Evolutionary conservation across 2,329 filamentous ascomycete species (phyloP).

Genomic region (Fusarium sp.): DNA sequence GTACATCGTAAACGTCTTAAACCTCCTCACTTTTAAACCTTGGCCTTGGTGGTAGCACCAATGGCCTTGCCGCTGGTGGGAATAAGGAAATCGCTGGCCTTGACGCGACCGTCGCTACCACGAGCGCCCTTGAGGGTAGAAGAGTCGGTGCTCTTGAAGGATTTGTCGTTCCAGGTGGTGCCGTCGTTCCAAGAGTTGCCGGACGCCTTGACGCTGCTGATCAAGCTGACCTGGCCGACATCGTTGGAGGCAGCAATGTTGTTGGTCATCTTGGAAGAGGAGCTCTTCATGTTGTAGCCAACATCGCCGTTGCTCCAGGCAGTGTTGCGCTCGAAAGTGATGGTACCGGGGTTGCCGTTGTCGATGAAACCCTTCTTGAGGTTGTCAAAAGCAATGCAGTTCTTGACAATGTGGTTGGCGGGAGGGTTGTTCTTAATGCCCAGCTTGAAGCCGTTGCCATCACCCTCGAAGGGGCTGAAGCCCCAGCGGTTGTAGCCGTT

Average conservation of each 20-base stretch:
- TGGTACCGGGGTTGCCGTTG: slow-evolving; percentile 56
- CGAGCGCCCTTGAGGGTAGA: slow-evolving; percentile 52
- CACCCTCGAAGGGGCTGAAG: slow-evolving; percentile 57
- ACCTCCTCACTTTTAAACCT: background rate
- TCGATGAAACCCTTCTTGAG: slow-evolving; percentile 60
- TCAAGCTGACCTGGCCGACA: slow-evolving; percentile 19
- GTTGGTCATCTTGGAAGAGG: slow-evolving; percentile 48
- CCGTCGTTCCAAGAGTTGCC: slow-evolving; percentile 58
- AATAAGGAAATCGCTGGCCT: slow-evolving; percentile 56
- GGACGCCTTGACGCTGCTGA: slow-evolving; percentile 37
- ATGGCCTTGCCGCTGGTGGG: slow-evolving; percentile 48
- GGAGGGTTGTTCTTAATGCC: slow-evolving; percentile 52
- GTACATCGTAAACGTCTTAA: background rate
- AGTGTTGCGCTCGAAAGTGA: slow-evolving; percentile 57
- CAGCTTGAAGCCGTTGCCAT: slow-evolving; percentile 63
- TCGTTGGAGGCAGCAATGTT: slow-evolving; percentile 53
- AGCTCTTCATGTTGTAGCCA: slow-evolving; percentile 39
- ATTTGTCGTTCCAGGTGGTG: slow-evolving; percentile 53
- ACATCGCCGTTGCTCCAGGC: slow-evolving; percentile 58
- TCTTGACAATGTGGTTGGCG: slow-evolving; percentile 57
- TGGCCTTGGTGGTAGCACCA: slow-evolving; percentile 38
- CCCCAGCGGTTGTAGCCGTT: slow-evolving; percentile 60
- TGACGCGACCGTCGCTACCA: slow-evolving; percentile 53
- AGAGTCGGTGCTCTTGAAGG: slow-evolving; percentile 54
- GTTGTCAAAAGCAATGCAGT: slow-evolving; percentile 59